Evolutionary conservation across 129 eudicot genomes (phyloP), one percentile per base, ranked within the genome.

Genomic region (Flaveria trinervia): DNA sequence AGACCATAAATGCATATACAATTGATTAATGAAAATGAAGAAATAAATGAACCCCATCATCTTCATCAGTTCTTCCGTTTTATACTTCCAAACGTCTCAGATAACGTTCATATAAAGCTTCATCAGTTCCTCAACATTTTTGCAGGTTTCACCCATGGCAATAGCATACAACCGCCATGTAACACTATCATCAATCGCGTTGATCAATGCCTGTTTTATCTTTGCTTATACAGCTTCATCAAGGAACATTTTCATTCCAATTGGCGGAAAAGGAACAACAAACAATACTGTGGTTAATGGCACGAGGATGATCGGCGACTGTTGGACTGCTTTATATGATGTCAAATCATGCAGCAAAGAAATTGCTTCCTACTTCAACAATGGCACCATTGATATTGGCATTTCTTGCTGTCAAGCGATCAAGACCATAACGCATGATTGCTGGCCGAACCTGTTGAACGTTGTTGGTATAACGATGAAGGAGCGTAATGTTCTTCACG

Each of bases 261-360:
- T 44, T 1, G 17, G 16, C 33, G 55, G n/a, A 0, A 17, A 26
- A 44, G 54, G 30, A 68, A 68, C 55, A 68, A 67, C 72, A 68
- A 67, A 67, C 52, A 67, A 10, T 3, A 67, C 52, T 0, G 51
- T 36, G 1, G 41, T 41, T 67, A 67, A 41, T 17, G 49, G 51
- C 43, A 67, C 71, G 14, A 17, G 1, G 25, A 44, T 11, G 15
- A 44, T 17, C 51, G 3, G 4, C 18, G 55, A 68, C 72, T 68
- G 72, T 68, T 68, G 72, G 72, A 44, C 54, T 9, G 72, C 72
- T 68, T 9, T 68, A 43, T 44, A 44, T 44, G 72, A 44, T 43
- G 55, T 69, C 39, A 69, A 12, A 69, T 45, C 73, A 46, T 69
- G 73, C 25, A 14, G 73, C 59, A 69, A 69, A 0, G 57, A 69